Base-by-base conservation (phyloP, 2,329 filamentous ascomycete species). In the Pestalotiopsis sp. region DNA sequence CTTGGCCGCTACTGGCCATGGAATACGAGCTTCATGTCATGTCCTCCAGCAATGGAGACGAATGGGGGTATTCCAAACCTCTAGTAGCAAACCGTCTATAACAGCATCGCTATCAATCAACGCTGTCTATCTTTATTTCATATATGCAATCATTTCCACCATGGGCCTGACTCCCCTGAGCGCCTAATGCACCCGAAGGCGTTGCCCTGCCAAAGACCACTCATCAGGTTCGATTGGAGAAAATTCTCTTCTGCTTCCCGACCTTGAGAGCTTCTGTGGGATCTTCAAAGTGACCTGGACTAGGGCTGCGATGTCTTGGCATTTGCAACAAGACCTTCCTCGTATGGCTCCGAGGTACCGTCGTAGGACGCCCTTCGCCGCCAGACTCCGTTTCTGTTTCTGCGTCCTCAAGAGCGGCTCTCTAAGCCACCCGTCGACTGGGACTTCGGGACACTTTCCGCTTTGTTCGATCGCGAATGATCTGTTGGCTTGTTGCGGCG, bases 401-500 rank as follows among this genome's bases (percentile, higher is more conserved):
- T 14, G 55, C 27, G 20, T 62, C 58, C 36, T 57, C 61, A 36
- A 45, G 60, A 45, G 41, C 49, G 63, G 66, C 27, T 3, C 64
- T 63, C 71, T 74, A 74, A 70, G 69, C 71, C 59, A 67, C 67
- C 31, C 67, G 64, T 58, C 72, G 71, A 52, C 68, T 72, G 49
- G 69, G 39, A 69, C 72, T 73, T 9, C 72, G 69, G 27, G 71
- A 69, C 12, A 67, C 49, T 57, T 69, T 75, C 64, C 69, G 73
- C 5, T 67, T 65, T 39, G 71, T 64, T 59, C 69, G 82, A 65
- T 87, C 85, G 63, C 79, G 77, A 58, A 87, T 80, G 58, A 87
- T 77, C 17, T 77, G 76, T 69, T 81, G 80, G 72, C 86, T 86
- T 39, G 85, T 87, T n/a, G 80, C 79, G 67, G 79, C 77, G 71